Evolutionary conservation across 768 basidiomycete genomes (phyloP), one percentile per base, ranked within the genome.

Genomic region (Mycena floridula): DNA sequence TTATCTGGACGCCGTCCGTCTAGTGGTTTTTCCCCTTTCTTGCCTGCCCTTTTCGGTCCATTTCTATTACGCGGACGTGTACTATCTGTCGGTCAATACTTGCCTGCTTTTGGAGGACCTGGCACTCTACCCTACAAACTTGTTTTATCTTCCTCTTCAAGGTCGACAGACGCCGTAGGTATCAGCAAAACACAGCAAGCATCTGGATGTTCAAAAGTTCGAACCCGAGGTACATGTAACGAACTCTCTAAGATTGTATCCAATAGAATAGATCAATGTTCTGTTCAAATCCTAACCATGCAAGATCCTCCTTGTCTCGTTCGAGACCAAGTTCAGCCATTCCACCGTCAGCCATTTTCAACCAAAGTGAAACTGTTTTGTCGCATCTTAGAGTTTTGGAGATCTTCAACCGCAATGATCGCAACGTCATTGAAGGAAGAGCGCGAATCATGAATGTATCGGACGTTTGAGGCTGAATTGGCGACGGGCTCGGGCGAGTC

Each of bases 211-310:
- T n/a, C n/a, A n/a, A n/a, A n/a, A n/a, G n/a, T n/a, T n/a, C n/a
- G n/a, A n/a, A n/a, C n/a, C n/a, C n/a, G n/a, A n/a, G n/a, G n/a
- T n/a, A n/a, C n/a, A n/a, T n/a, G n/a, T n/a, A n/a, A n/a, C n/a
- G n/a, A n/a, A n/a, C n/a, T n/a, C n/a, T n/a, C n/a, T n/a, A n/a
- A n/a, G n/a, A 23, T 15, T 44, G 12, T 26, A 67, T 52, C 20
- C 56, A 48, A 22, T 76, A 52, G 45, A 42, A 7, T 18, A 53
- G 18, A 15, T 65, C 56, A 44, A 68, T 64, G 16, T 58, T 74
- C 7, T 75, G 71, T 46, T 88, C 84, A 27, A 90, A 56, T 5
- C 89, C 87, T 56, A 82, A 75, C 85, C 85, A 89, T 47, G 71
- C 76, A 32, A 89, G 58, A 42, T 79, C 73, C 44, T 73, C 74